Percentiles rank a stretch among this genome's conserved stretches.
Conservation (phyloP, 1,139 yeast species). For the Candida sp. region DNA sequence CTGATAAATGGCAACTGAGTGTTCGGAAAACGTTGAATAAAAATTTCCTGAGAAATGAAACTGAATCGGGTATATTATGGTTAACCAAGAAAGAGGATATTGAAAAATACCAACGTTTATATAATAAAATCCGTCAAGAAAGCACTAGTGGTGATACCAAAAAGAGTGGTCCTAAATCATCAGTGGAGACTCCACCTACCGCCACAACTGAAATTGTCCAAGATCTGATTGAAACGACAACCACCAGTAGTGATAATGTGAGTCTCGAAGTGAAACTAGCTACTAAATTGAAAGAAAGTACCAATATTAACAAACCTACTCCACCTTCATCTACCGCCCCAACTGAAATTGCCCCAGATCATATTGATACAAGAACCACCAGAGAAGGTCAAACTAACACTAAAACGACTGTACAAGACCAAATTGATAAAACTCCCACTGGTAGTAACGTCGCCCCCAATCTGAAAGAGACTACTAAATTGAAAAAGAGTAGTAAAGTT, state of each 20-base stretch:
- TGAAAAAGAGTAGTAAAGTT: not conserved
- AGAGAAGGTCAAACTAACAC: no score
- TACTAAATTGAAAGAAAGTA: no score
- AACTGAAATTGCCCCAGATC: not conserved
- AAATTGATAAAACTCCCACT: not conserved
- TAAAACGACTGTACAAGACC: not conserved
- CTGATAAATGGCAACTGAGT: slow-evolving; percentile 1
- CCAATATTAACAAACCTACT: no score
- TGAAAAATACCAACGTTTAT: not conserved
- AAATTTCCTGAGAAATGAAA: not conserved
- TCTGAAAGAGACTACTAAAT: not conserved
- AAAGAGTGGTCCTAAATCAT: not conserved
- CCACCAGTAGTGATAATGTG: no score
- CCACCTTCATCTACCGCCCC: not conserved
- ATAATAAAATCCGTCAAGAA: not conserved
- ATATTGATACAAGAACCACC: no score
- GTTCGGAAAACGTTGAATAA: slow-evolving; percentile 1
- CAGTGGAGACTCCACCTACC: not conserved
- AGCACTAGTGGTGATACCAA: not conserved
- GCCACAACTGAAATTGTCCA: no score
- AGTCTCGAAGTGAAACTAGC: not conserved
- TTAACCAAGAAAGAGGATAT: not conserved
- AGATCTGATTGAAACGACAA: no score
- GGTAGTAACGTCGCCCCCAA: not conserved
- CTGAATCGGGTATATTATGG: not conserved